A percentile compares a stretch with the other conserved stretches of the same genome.
phyloP scores from a whole-genome alignment of 1,284 basidiomycete species.

The Moesziomyces sp. region DNA sequence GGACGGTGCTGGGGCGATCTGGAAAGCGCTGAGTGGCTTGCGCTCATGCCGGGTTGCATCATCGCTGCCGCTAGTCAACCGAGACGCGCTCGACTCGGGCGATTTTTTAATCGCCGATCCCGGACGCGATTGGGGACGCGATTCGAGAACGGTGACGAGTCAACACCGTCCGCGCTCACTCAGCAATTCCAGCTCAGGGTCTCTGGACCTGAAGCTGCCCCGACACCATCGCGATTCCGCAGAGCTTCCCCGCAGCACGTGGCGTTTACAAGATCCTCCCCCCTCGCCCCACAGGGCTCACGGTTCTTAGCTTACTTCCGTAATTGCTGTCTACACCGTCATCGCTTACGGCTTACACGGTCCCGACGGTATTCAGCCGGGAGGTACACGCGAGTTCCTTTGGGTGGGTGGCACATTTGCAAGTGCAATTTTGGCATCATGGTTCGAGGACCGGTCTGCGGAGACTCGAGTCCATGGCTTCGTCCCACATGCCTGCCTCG shows the following conservation, averaged over 20 bases:
- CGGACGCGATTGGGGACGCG: background rate
- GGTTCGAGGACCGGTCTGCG: conserved; percentile 28
- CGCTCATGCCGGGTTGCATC: background rate
- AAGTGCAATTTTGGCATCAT: conserved; percentile 5
- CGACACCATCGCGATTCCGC: background rate
- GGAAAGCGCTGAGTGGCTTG: background rate
- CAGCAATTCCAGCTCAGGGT: background rate
- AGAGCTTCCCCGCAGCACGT: background rate
- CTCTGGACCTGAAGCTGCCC: too few species aligned
- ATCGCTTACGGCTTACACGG: background rate
- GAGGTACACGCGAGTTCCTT: conserved; percentile 1
- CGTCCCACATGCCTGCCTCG: conserved; percentile 91
- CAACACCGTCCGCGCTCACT: background rate
- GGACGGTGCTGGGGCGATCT: background rate
- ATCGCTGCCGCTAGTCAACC: background rate
- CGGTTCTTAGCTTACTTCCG: background rate
- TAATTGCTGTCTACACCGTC: background rate
- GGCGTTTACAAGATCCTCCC: too few species aligned
- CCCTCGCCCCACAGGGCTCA: too few species aligned
- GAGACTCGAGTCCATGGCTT: conserved; percentile 72
- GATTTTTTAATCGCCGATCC: background rate
- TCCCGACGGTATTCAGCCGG: background rate
- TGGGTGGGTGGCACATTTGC: background rate
- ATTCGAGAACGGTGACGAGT: too few species aligned
- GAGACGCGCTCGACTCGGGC: background rate